A percentile compares a stretch with the other conserved stretches of the same genome.
Evolutionary conservation across 2,329 filamentous ascomycete species (phyloP).

Genomic region (Aulographum hederae): DNA sequence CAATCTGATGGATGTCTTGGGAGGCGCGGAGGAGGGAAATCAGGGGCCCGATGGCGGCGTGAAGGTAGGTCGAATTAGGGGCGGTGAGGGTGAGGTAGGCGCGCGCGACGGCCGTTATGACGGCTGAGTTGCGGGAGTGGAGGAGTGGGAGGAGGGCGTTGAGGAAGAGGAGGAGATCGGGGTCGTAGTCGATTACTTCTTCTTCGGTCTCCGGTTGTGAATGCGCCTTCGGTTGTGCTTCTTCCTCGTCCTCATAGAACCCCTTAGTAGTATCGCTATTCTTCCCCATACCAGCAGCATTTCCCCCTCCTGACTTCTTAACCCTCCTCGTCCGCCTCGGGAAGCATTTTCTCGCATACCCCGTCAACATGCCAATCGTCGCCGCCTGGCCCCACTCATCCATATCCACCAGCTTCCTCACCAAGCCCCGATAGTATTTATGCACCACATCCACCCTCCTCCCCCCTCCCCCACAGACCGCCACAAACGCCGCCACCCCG

Average conservation of each 20-base stretch:
- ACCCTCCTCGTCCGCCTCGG: conserved; percentile 46
- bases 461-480: conserved; percentile 79
- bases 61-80: conserved; percentile 46
- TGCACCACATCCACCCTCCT: conserved; percentile 80
- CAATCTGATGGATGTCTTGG: conserved; percentile 75
- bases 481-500: conserved; percentile 73
- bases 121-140: conserved; percentile 81
- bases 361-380: conserved; percentile 61
- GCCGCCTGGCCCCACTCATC: conserved; percentile 95
- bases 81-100: conserved; percentile 66
- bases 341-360: conserved; percentile 78
- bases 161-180: conserved; percentile 67
- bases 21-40: conserved; percentile 71
- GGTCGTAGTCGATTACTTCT: conserved; percentile 46
- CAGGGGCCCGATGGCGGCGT: conserved; percentile 61
- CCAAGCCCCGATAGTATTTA: conserved; percentile 66
- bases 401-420: conserved; percentile 93
- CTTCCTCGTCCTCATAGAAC: conserved; percentile 59
- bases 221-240: conserved; percentile 24
- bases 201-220: conserved; percentile 22
- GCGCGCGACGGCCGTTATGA: conserved; percentile 72
- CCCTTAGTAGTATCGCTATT: conserved; percentile 31
- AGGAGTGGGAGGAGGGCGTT: conserved; percentile 68
- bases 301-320: conserved; percentile 27
- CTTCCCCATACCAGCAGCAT: conserved; percentile 1